Base-by-base conservation (phyloP, 1,139 yeast genomes). In the Kodamaea derodonti region DNA sequence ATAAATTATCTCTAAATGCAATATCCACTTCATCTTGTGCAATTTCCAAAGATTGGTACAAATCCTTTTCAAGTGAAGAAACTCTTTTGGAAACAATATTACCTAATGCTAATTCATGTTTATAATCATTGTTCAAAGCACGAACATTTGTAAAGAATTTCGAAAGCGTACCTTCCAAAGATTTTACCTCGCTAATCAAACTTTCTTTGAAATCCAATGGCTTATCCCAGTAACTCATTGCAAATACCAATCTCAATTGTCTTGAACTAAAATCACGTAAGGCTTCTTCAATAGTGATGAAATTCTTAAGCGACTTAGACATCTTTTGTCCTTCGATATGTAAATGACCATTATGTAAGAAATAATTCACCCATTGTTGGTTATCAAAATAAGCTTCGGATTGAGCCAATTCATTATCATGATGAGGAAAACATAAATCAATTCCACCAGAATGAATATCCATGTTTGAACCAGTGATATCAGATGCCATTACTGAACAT, bases 341-440 rank as follows among this genome's bases (percentile, higher is more conserved):
- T 51, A 92, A 72, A 61, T 92, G 99, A 24, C 99, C 99, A 33
- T 95, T 87, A 60, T 92, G 99, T 63, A 92, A 62, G 62, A 92
- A 92, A 60, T 92, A 92, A 60, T 92, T 90, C 36, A 92, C 87
- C 99, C 99, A 92, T 62, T 94, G 98, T 34, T 77, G 65, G 60
- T 85, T 82, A 51, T 86, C 87, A 58, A 72, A 92, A 58, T 81
- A 84, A 4, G 97, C 98, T 62, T 92, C 99, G 20, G 94, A 77
- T 65, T 92, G 99, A 1, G 99, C 99, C 48, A 92, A 69, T 64
- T 92, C 99, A 53, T 92, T 92, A 61, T 92, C 99, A 62, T 92
- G 99, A 58, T 92, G 99, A n/a, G 99, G 99, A 69, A 92, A 94
- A 20, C 97, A 96, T 52, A 92, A 74, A 62, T 92, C 99, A 40